A percentile compares a stretch with the other conserved stretches of the same genome.
Conservation (phyloP, 2,329 filamentous ascomycete species). For the Curvularia spicifera region DNA sequence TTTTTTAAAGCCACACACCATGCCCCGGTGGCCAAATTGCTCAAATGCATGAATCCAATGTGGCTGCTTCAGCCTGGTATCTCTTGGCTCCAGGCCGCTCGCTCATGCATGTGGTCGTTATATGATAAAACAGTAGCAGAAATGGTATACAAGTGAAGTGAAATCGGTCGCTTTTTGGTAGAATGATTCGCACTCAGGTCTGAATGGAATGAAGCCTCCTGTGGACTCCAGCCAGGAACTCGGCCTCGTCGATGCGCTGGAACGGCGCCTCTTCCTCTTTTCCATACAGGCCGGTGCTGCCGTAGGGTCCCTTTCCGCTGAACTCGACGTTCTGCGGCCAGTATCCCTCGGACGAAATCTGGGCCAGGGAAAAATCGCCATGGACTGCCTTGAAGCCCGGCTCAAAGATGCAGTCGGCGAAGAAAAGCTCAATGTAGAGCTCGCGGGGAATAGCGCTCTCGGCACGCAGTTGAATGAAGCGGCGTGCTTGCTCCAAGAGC, state of each 20-base stretch:
- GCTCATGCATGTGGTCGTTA: conserved; percentile 41
- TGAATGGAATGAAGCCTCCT: conserved; percentile 46
- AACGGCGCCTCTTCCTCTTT: conserved; percentile 55
- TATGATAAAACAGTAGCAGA: conserved; percentile 29
- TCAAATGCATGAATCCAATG: conserved; percentile 28
- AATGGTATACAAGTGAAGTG: conserved; percentile 32
- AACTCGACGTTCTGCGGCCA: conserved; percentile 51
- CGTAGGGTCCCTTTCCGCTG: conserved; percentile 58
- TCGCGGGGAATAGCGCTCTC: conserved; percentile 47
- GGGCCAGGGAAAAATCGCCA: conserved; percentile 56
- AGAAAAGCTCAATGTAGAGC: conserved; percentile 59
- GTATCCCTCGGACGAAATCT: conserved; percentile 49
- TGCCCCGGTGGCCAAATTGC: conserved; percentile 19
- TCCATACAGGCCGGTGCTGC: conserved; percentile 57
- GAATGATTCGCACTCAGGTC: conserved; percentile 38
- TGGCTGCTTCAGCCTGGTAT: conserved; percentile 42
- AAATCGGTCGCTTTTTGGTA: conserved; percentile 22
- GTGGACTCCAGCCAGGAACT: conserved; percentile 49
- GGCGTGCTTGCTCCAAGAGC: conserved; percentile 52
- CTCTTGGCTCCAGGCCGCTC: conserved; percentile 41
- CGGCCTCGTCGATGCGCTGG: conserved; percentile 48
- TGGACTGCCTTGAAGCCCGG: conserved; percentile 55
- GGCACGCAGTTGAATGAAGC: conserved; percentile 49
- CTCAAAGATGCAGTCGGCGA: conserved; percentile 60
- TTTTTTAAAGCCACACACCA: conserved; percentile 10